phyloP scores from a whole-genome alignment of 106 monocot species.

The Gastrodia elata region DNA sequence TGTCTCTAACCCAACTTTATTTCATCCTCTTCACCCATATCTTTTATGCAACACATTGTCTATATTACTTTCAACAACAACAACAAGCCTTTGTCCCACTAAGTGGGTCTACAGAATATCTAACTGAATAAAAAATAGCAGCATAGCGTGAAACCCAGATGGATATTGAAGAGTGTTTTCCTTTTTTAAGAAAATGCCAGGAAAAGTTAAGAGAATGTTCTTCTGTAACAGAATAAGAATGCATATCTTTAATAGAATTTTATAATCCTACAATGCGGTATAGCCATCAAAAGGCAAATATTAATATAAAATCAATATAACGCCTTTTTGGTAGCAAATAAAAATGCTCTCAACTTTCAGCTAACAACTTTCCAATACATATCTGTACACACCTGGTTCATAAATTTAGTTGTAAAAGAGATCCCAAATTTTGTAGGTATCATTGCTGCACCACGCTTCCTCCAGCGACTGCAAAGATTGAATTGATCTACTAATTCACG shows the following conservation, averaged over 20 bases:
- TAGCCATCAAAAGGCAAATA: not conserved
- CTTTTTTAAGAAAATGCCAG: not conserved
- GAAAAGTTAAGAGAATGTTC: conserved; percentile 8
- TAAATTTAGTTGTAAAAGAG: conserved; percentile 72
- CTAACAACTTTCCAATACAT: not conserved
- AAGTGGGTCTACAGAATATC: not conserved
- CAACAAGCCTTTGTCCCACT: too few relatives aligned
- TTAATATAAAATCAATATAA: not conserved
- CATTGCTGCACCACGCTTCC: conserved; percentile 83
- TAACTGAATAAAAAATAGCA: not conserved
- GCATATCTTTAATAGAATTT: not conserved
- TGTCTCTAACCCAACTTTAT: not conserved
- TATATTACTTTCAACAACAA: too few relatives aligned
- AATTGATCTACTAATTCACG: conserved; percentile 41
- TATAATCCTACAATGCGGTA: not conserved
- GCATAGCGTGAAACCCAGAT: not conserved
- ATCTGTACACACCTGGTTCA: conserved; percentile 67
- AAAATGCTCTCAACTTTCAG: conserved; percentile 4
- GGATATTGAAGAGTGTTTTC: not conserved
- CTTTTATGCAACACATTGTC: not conserved
- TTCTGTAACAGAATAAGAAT: too few relatives aligned
- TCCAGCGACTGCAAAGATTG: conserved; percentile 78
- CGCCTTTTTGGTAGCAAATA: not conserved
- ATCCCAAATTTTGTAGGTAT: conserved; percentile 98
- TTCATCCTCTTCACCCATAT: not conserved